Evolutionary conservation across 2,329 filamentous ascomycete genomes (phyloP), one percentile per base, ranked within the genome.

Genomic region (Microcyclosporella mali): DNA sequence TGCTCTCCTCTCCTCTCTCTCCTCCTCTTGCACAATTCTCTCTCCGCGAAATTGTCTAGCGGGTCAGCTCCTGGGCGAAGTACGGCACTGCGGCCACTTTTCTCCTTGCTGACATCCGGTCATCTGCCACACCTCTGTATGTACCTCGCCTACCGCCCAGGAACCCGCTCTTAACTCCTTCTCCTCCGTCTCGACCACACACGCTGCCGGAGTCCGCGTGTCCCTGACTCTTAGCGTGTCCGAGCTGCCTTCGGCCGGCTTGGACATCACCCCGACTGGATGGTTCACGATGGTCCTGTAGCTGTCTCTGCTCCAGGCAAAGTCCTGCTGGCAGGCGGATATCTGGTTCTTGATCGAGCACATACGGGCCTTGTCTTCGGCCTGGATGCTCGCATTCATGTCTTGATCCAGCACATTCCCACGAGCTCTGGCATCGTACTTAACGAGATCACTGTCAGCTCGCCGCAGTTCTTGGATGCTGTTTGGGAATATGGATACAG

Each of bases 321-420:
- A 72, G 92, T 98, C 47, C 78, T 98, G 52, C 78, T 97, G 41
- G 88, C 90, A 3, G 92, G 92, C 51, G 92, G 92, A 49, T 98
- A 97, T 67, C 81, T 97, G 34, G 90, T 95, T 16, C 81, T 98
- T 34, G 90, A 97, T 70, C 81, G 86, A 48, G 73, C 77, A 48
- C 88, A 95, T 67, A 92, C 85, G 2, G 90, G 83, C 28, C 71
- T 81, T 14, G 79, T 82, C 3, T 81, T 82, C 56, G 79, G 77
- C 25, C 72, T 83, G 38, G 72, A 81, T 61, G 79, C 79, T 34
- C 70, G 79, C 43, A 81, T 83, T 27, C 78, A 82, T 59, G 74
- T 78, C 33, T 63, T 74, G 48, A 72, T 81, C 33, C 70, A 78
- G 56, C 72, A 74, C 41, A 64, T 77, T 47, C 69, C 65, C 42